Base-by-base conservation (phyloP, 2,329 filamentous ascomycete genomes). In the Colletotrichum gloeosporioides region DNA sequence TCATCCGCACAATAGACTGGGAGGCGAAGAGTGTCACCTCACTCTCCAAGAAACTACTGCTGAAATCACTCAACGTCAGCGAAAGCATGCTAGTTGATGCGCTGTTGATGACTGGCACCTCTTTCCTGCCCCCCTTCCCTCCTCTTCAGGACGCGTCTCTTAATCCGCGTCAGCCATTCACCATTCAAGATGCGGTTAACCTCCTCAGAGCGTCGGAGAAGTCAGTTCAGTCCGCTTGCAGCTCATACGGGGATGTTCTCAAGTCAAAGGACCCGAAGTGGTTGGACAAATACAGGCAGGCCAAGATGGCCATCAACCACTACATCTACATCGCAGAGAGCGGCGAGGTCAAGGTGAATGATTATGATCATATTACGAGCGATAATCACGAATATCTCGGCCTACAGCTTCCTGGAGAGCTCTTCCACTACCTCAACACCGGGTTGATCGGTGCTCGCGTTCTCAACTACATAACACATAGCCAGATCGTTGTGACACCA, bases 341-440 rank as follows among this genome's bases (percentile, higher is more conserved):
- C n/a, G 97, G 97, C 55, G 92, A 94, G 80, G 90, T 98, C 66
- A 91, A 92, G 76, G 94, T 96, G 18, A 89, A 95, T 80, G 93
- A 96, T 80, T 90, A 89, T 71, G 93, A 95, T 9, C 89, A 92
- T 71, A 91, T 96, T 25, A 96, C 97, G 3, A 91, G 90, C 62
- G 96, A 99, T 82, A 93, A 97, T 79, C 95, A 98, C 82, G 93
- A 96, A 81, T 96, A 98, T 82, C 92, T 98, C 77, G 96, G 96
- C n/a, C 92, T 98, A 75, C 94, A 96, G 76, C 89, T 99, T 7
- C 96, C 97, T 0, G 93, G 96, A 55, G 97, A 99, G 85, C 89
- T 99, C 22, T 96, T 96, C 83, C 94, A 95, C 84, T 99, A 99
- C 83, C 89, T 98, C 66, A 96, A 95, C 75, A 93, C 91, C 68